Conservation (phyloP, 164 flowering plant genomes). For the Chimonanthus salicifolius region DNA sequence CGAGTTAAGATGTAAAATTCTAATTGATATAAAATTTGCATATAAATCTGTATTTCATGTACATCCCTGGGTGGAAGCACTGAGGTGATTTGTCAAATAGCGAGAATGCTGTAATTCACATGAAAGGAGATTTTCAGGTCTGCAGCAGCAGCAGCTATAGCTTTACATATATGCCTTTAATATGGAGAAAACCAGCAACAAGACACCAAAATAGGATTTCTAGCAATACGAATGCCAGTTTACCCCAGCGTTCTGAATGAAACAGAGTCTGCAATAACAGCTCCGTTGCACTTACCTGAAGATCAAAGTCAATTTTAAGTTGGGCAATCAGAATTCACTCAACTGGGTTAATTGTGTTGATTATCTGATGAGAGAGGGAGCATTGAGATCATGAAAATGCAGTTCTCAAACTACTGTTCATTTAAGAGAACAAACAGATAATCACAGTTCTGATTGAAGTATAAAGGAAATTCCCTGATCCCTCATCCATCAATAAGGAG, state of each 20-base stretch:
- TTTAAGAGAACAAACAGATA: neutral
- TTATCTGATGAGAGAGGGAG: neutral
- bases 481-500: neutral
- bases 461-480: neutral
- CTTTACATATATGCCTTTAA: constrained; percentile 44
- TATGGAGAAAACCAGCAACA: constrained; percentile 63
- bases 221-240: constrained; percentile 48
- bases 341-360: neutral
- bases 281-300: constrained; percentile 56
- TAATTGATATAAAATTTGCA: neutral
- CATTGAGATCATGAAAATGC: neutral
- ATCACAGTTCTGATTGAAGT: neutral
- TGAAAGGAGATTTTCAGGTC: neutral
- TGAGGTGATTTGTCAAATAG: neutral
- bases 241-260: constrained; percentile 63
- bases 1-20: neutral
- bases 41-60: neutral
- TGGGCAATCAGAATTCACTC: neutral
- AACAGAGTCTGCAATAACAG: constrained; percentile 37
- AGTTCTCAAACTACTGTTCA: neutral
- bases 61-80: neutral
- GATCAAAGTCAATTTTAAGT: neutral
- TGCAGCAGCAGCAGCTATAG: constrained; percentile 21
- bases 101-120: neutral
- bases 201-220: constrained; percentile 73